These are phyloP conservation scores for Lodderomyces margitis DNA, from an alignment of 1,139 yeast genomes.

Conservation along the genomic window DNA sequence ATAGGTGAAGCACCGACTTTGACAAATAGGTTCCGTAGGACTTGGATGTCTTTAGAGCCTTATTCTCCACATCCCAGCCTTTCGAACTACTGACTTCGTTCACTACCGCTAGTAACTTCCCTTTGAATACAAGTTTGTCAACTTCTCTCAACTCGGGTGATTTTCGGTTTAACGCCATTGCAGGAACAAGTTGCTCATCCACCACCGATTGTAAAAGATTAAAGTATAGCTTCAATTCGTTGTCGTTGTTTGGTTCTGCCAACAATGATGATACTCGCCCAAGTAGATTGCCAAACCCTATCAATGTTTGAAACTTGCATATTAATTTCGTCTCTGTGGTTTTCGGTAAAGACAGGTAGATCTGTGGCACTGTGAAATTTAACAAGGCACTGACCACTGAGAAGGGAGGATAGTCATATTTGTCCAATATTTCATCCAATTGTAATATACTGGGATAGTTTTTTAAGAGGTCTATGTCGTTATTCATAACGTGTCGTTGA, in stretches of 20 bases:
- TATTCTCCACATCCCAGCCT: conserved; percentile 13
- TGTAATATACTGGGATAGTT: conserved; percentile 20
- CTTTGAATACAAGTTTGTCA: conserved; percentile 38
- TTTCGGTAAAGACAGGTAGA: conserved; percentile 18
- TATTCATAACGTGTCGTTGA: no score
- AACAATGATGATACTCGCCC: conserved; percentile 17
- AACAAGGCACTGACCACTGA: conserved; percentile 25
- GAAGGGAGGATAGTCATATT: conserved; percentile 11
- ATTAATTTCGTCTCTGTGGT: conserved; percentile 13
- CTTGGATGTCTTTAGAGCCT: conserved; percentile 20
- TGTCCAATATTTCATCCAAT: conserved; percentile 15
- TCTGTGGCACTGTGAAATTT: conserved; percentile 31
- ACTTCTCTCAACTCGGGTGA: conserved; percentile 27
- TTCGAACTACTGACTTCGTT: conserved; percentile 21
- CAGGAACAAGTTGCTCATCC: conserved; percentile 17
- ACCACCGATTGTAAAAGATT: conserved; percentile 19
- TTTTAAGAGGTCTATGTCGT: conserved; percentile 19
- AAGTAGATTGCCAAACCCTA: conserved; percentile 32
- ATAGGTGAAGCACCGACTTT: conserved; percentile 17
- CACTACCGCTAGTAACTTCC: conserved; percentile 25
- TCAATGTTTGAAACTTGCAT: conserved; percentile 20
- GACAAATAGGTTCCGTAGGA: conserved; percentile 24
- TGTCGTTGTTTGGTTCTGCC: conserved; percentile 3
- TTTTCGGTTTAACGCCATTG: conserved; percentile 10
- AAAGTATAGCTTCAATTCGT: conserved; percentile 11